Percentiles rank a stretch among this genome's conserved stretches.
These are phyloP conservation scores for Setomelanomma holmii DNA, from an alignment of 2,329 filamentous ascomycete genomes.

Conservation along the genomic window DNA sequence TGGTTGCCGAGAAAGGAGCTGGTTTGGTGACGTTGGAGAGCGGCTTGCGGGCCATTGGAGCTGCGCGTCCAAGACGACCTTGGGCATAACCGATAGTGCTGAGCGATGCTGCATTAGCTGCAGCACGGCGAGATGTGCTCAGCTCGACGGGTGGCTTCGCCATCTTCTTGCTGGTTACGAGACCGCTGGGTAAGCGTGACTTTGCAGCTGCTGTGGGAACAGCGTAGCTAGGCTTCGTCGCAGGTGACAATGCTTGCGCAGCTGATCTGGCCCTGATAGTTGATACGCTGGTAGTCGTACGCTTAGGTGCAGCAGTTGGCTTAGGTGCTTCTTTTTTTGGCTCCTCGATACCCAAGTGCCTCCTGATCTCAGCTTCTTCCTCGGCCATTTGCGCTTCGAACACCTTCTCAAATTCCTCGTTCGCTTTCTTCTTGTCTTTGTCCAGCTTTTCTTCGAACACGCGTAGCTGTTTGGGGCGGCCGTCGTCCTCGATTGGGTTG, in stretches of 20 bases:
- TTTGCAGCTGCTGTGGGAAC: conserved; percentile 50
- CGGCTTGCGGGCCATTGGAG: conserved; percentile 44
- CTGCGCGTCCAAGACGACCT: conserved; percentile 66
- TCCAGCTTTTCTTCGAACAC: conserved; percentile 58
- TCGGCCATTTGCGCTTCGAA: conserved; percentile 66
- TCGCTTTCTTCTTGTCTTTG: conserved; percentile 59
- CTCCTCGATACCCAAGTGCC: conserved; percentile 36
- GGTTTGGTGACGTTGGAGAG: conserved; percentile 46
- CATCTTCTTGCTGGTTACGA: conserved; percentile 51
- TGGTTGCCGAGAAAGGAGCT: conserved; percentile 33
- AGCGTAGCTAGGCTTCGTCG: conserved; percentile 46
- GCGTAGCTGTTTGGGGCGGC: conserved; percentile 67
- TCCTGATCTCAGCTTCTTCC: conserved; percentile 57
- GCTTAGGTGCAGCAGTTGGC: conserved; percentile 17
- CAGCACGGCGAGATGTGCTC: conserved; percentile 63
- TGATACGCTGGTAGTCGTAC: conserved; percentile 49
- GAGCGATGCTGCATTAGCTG: conserved; percentile 72
- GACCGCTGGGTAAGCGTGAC: conserved; percentile 44
- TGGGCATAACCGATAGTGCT: conserved; percentile 87
- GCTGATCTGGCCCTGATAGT: conserved; percentile 62
- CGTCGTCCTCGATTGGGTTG: conserved; percentile 70
- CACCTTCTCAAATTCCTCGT: conserved; percentile 72
- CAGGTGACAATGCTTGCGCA: conserved; percentile 51
- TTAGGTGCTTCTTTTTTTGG: conserved; percentile 37
- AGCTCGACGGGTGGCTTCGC: conserved; percentile 51